Evolutionary conservation across 2,329 filamentous ascomycete genomes (phyloP).

Genomic region (Fusarium sarcochroum): DNA sequence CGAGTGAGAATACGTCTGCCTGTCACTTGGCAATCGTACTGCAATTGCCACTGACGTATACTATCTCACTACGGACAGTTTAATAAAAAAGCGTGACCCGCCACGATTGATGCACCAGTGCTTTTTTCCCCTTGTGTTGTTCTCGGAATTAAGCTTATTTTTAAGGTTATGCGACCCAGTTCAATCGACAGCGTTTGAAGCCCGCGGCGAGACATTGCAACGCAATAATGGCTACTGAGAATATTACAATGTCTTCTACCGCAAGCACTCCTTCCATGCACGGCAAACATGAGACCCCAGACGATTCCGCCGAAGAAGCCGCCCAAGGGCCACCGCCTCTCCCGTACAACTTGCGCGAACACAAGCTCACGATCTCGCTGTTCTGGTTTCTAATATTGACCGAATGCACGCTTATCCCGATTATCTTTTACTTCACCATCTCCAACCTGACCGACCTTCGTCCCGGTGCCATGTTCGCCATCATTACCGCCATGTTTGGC

Average conservation of each 20-base stretch:
- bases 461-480: conserved; percentile 56
- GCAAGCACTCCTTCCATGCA: conserved; percentile 17
- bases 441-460: conserved; percentile 48
- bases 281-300: conserved; percentile 2
- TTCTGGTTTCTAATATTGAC: conserved; percentile 46
- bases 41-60: conserved; percentile 29
- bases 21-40: neutral
- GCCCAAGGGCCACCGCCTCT: conserved; percentile 20
- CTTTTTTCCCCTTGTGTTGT: neutral
- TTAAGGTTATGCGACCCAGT: conserved; percentile 30
- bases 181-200: neutral
- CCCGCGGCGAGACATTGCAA: neutral
- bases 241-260: conserved; percentile 11
- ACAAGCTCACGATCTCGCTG: conserved; percentile 42
- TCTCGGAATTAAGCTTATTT: conserved; percentile 29
- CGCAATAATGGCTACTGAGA: neutral
- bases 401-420: conserved; percentile 54
- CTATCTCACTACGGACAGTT: neutral
- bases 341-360: conserved; percentile 45
- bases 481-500: conserved; percentile 63
- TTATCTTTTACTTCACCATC: conserved; percentile 61
- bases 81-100: conserved; percentile 4
- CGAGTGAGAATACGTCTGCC: neutral
- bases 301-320: neutral
- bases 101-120: neutral